Conservation (phyloP, 768 basidiomycete genomes). For the Amanita rimosa region DNA sequence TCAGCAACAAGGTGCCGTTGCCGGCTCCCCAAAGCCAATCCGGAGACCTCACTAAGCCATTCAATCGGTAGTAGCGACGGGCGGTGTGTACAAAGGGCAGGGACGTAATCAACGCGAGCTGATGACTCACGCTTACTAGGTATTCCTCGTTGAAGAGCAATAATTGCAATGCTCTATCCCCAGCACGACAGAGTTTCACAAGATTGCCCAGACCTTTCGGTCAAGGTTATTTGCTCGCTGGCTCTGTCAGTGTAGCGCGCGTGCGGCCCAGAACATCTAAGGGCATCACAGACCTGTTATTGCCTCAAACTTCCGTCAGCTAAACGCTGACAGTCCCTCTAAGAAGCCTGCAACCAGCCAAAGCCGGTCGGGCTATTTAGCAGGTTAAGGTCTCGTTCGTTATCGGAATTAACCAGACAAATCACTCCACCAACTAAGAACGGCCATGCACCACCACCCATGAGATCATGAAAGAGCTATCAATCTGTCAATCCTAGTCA, state of each 20-base stretch:
- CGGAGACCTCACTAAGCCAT: neutral
- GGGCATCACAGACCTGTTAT: constrained; percentile 89
- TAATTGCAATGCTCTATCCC: constrained; percentile 73
- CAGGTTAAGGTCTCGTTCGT: constrained; percentile 79
- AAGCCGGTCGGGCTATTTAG: constrained; percentile 80
- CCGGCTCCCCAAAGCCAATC: constrained; percentile 60
- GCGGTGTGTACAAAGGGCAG: too few species aligned
- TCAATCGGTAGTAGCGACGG: neutral
- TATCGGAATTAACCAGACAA: constrained; percentile 80
- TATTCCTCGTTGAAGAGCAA: constrained; percentile 53
- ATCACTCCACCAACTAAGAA: constrained; percentile 90
- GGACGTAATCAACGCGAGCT: too few species aligned
- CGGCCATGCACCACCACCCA: constrained; percentile 86
- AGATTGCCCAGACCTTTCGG: constrained; percentile 50
- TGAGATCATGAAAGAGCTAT: constrained; percentile 79
- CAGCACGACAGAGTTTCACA: constrained; percentile 18
- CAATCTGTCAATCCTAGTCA: constrained; percentile 71
- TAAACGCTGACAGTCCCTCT: constrained; percentile 78
- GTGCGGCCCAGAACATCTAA: constrained; percentile 86
- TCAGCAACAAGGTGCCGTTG: constrained; percentile 27
- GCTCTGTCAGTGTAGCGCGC: constrained; percentile 84
- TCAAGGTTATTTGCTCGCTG: constrained; percentile 24
- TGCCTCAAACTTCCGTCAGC: constrained; percentile 80
- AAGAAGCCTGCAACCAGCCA: constrained; percentile 71
- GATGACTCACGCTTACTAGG: neutral